A percentile compares a stretch with the other conserved stretches of the same genome.
phyloP scores from a whole-genome alignment of 352 stramenopile species.

The Phytophthora sp. region DNA sequence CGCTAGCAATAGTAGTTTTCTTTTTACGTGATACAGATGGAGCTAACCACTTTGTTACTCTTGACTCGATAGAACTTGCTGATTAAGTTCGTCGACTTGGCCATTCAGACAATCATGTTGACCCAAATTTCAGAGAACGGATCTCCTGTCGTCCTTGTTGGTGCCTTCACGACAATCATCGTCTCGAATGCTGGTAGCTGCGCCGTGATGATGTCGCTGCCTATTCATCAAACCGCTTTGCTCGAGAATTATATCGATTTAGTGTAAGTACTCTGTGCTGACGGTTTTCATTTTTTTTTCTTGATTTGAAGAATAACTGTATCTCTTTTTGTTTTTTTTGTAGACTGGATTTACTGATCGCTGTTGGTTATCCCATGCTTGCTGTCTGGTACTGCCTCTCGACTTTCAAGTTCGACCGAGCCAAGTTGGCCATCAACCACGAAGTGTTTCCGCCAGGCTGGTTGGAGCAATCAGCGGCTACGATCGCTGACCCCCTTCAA shows the following conservation, averaged over 20 bases:
- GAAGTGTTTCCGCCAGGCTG: constrained; percentile 8
- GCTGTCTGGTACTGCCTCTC: constrained; percentile 15
- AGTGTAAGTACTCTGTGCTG: constrained; percentile 32
- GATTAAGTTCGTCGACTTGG: constrained; percentile 1
- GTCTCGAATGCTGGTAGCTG: constrained; percentile 1
- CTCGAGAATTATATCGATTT: constrained; percentile 24
- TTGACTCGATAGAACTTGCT: constrained; percentile 1
- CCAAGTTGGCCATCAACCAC: constrained; percentile 12
- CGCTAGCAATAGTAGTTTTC: too few relatives aligned
- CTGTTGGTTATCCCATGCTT: constrained; percentile 19
- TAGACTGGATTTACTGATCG: constrained; percentile 33
- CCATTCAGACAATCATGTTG: background rate
- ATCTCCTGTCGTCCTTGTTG: background rate
- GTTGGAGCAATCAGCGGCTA: background rate
- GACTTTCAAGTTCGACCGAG: constrained; percentile 24
- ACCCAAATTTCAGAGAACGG: background rate
- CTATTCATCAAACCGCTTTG: constrained; percentile 2
- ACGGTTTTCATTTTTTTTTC: too few relatives aligned
- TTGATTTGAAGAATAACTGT: too few relatives aligned
- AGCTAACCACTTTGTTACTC: background rate
- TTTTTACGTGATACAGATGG: background rate
- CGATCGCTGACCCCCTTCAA: background rate
- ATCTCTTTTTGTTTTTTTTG: too few relatives aligned
- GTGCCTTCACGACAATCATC: constrained; percentile 13
- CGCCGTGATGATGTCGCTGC: constrained; percentile 4